Conservation (phyloP, 768 basidiomycete species). For the Lentinula boryana region DNA sequence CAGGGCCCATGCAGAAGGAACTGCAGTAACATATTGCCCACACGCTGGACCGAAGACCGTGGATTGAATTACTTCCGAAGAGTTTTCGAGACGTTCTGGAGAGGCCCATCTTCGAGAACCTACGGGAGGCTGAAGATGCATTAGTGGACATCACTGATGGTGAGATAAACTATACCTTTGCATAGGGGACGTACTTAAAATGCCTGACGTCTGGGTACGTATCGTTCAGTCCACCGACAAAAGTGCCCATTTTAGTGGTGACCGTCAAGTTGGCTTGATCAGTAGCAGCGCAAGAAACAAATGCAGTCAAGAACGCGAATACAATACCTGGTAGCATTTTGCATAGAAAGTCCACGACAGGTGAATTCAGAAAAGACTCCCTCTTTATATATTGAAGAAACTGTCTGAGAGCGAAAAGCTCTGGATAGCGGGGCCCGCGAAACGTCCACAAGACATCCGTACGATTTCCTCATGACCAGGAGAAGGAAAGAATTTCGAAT, state of each 20-base stretch:
- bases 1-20: conserved; percentile 7
- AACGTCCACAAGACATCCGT: too few species aligned
- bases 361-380: too few species aligned
- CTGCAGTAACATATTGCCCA: conserved; percentile 8
- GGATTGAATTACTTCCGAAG: not conserved
- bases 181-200: conserved; percentile 7
- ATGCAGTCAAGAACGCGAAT: not conserved
- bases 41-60: conserved; percentile 7
- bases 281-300: not conserved
- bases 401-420: too few species aligned
- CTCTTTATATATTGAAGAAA: too few species aligned
- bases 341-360: too few species aligned
- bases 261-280: not conserved
- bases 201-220: conserved; percentile 8
- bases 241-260: conserved; percentile 1
- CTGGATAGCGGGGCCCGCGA: too few species aligned
- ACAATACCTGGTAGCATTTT: not conserved
- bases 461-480: too few species aligned
- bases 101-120: conserved; percentile 6
- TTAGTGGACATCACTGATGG: not conserved
- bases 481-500: too few species aligned
- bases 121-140: conserved; percentile 7
- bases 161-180: not conserved
- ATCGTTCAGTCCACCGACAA: conserved; percentile 5
- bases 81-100: conserved; percentile 1